Percentiles rank a stretch among this genome's conserved stretches.
These are phyloP conservation scores for Cucumis cinereus DNA, from an alignment of 306 rosid genomes.

Conservation along the genomic window DNA sequence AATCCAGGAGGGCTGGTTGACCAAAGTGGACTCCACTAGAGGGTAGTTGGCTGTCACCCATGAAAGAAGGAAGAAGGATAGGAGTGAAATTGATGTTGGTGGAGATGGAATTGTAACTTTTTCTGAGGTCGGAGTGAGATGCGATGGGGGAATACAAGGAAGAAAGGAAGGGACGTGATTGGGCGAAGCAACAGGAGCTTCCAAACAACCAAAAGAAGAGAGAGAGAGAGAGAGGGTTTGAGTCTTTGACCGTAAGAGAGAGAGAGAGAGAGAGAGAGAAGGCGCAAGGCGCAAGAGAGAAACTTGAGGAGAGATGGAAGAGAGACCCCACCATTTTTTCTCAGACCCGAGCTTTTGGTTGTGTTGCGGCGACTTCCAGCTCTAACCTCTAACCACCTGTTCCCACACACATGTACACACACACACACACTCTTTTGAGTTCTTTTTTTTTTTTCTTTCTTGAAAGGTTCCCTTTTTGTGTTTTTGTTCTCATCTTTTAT, in stretches of 20 bases:
- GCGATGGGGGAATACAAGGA: background rate
- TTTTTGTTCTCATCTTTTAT: background rate
- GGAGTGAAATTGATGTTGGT: background rate
- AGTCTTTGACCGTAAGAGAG: no score
- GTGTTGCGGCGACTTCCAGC: background rate
- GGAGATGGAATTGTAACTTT: background rate
- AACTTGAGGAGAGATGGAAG: background rate
- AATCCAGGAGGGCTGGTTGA: background rate
- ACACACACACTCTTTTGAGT: background rate
- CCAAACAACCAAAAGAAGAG: background rate
- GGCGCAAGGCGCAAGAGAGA: background rate
- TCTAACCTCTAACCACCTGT: background rate
- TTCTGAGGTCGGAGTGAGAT: background rate
- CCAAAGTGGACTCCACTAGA: background rate
- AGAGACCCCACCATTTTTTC: conserved; percentile 4
- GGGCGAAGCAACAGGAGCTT: background rate
- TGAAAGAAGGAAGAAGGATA: background rate
- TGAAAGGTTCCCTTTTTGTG: background rate
- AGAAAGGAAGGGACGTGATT: background rate
- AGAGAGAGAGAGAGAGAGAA: background rate
- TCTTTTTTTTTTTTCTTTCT: background rate
- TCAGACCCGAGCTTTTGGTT: background rate
- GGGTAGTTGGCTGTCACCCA: background rate
- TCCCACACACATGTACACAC: background rate
- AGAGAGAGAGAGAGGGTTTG: background rate